phyloP scores from a whole-genome alignment of 1,284 basidiomycete species.

The Cutaneotrichosporon cyanovorans region DNA sequence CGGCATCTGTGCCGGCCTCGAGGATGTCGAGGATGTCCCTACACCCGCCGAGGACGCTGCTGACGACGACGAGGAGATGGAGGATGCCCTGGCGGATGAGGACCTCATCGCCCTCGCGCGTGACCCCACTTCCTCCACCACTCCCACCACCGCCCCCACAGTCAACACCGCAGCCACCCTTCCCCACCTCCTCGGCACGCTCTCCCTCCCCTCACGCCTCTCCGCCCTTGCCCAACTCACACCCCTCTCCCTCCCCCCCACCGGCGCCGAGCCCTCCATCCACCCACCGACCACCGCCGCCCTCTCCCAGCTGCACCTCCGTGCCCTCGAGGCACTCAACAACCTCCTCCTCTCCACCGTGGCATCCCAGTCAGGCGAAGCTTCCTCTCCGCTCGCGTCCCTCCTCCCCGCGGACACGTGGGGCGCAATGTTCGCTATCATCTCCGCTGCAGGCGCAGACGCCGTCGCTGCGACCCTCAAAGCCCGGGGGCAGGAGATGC shows the following conservation, averaged over 20 bases:
- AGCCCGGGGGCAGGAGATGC: slow-evolving; percentile 42
- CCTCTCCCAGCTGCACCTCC: slow-evolving; percentile 69
- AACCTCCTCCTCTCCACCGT: slow-evolving; percentile 70
- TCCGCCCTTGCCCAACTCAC: slow-evolving; percentile 63
- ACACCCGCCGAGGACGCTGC: slow-evolving; percentile 33
- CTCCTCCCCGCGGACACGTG: slow-evolving; percentile 57
- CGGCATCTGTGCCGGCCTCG: slow-evolving; percentile 74
- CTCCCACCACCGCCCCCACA: slow-evolving; percentile 28
- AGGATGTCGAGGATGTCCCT: slow-evolving; percentile 55
- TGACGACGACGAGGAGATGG: slow-evolving; percentile 40
- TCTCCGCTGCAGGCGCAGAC: slow-evolving; percentile 46
- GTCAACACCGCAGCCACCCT: slow-evolving; percentile 30
- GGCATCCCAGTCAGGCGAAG: slow-evolving; percentile 17
- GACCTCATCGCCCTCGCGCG: slow-evolving; percentile 41
- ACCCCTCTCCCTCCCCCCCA: slow-evolving; percentile 69
- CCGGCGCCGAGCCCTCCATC: slow-evolving; percentile 54
- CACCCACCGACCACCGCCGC: slow-evolving; percentile 80
- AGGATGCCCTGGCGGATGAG: slow-evolving; percentile 43
- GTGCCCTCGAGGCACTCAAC: slow-evolving; percentile 81
- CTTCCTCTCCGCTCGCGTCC: slow-evolving; percentile 7
- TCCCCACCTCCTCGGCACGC: slow-evolving; percentile 47
- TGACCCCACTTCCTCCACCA: slow-evolving; percentile 32
- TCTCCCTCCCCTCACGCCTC: slow-evolving; percentile 51
- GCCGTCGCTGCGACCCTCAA: slow-evolving; percentile 29
- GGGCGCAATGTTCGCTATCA: slow-evolving; percentile 67